Evolutionary conservation across 768 basidiomycete genomes (phyloP).

Genomic region (Rickenella mellea): DNA sequence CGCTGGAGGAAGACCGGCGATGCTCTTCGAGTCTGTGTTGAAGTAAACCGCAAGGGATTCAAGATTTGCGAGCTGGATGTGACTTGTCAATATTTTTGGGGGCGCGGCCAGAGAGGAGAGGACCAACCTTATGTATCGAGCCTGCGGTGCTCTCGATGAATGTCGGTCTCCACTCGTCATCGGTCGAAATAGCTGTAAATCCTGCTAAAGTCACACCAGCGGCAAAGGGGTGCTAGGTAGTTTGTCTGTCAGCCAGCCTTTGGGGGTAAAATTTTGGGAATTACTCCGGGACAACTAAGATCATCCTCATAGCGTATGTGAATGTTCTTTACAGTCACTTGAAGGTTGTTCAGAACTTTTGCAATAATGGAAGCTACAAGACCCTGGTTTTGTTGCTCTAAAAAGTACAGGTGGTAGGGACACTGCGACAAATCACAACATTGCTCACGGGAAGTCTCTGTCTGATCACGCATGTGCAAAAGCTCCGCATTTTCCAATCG

Average conservation of each 20-base stretch:
- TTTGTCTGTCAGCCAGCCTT: conserved; percentile 1
- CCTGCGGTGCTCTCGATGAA: conserved; percentile 88
- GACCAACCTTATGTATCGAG: conserved; percentile 76
- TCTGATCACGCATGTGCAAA: conserved; percentile 54
- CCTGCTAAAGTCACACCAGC: conserved; percentile 81
- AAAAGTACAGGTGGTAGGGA: neutral
- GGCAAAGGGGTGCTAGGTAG: conserved; percentile 80
- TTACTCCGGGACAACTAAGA: conserved; percentile 83
- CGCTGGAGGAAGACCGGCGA: conserved; percentile 55
- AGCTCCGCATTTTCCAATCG: conserved; percentile 83
- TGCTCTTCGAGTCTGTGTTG: conserved; percentile 80
- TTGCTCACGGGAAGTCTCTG: conserved; percentile 33
- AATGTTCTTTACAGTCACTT: conserved; percentile 91
- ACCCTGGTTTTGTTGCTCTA: conserved; percentile 64
- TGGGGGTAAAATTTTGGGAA: conserved; percentile 16
- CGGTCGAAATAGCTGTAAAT: conserved; percentile 84
- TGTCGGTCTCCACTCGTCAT: conserved; percentile 78
- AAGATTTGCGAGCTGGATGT: conserved; percentile 65
- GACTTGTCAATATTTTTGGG: conserved; percentile 6
- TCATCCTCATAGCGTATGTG: conserved; percentile 96
- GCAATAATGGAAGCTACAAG: conserved; percentile 73
- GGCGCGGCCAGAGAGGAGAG: neutral
- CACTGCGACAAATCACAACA: neutral
- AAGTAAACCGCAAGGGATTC: conserved; percentile 89
- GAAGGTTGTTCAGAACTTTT: conserved; percentile 92